phyloP scores from a whole-genome alignment of 345 rosid species.

The Rhodamnia rubescens region DNA sequence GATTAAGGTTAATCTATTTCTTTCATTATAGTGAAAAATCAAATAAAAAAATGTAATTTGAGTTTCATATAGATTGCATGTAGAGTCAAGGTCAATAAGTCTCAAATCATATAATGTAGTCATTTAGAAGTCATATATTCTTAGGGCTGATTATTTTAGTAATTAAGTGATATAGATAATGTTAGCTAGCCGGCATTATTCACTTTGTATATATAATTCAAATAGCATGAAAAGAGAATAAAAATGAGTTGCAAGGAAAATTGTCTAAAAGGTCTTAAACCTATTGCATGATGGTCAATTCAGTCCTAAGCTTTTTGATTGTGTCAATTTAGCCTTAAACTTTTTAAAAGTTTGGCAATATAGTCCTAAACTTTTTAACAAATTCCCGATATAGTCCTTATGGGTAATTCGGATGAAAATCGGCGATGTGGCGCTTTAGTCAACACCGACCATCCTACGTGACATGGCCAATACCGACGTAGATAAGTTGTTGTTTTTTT shows the following conservation, averaged over 20 bases:
- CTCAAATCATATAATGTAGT: background rate
- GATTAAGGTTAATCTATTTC: background rate
- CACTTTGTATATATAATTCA: background rate
- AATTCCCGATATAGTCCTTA: too few relatives aligned
- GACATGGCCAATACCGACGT: accelerated
- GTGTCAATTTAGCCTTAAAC: too few relatives aligned
- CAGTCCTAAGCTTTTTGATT: too few relatives aligned
- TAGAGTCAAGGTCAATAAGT: too few relatives aligned
- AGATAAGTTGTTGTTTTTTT: too few relatives aligned
- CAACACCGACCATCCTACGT: too few relatives aligned
- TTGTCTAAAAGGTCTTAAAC: too few relatives aligned
- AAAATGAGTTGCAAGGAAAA: too few relatives aligned
- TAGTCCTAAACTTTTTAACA: too few relatives aligned
- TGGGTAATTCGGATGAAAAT: too few relatives aligned
- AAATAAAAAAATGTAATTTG: background rate
- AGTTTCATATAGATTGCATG: background rate
- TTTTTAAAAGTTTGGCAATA: too few relatives aligned
- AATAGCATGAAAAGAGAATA: background rate
- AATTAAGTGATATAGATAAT: background rate
- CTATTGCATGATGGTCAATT: too few relatives aligned
- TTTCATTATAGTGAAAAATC: background rate
- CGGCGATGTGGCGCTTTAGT: accelerated
- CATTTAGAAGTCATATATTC: background rate
- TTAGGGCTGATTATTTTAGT: background rate
- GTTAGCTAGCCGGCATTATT: background rate